phyloP scores from a whole-genome alignment of 495 filamentous ascomycete genomes.

The Annulohypoxylon nitens region DNA sequence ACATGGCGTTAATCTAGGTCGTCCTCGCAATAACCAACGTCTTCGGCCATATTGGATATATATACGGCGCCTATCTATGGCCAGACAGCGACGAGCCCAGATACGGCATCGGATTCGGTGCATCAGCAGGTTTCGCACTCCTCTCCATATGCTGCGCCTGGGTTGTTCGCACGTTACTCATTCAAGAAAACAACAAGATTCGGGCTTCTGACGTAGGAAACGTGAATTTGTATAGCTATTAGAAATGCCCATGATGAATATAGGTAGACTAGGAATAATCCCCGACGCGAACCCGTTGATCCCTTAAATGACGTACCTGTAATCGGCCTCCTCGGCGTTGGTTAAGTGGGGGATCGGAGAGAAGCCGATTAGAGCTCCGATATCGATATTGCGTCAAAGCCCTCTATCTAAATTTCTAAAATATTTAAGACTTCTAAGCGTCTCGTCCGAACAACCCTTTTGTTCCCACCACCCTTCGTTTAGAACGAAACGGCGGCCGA shows the following conservation, averaged over 20 bases:
- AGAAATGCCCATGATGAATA: neutral
- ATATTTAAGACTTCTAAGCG: constrained; percentile 1
- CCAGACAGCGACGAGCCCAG: constrained; percentile 59
- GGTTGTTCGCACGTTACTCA: constrained; percentile 36
- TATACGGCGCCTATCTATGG: constrained; percentile 64
- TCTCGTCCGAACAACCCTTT: constrained; percentile 17
- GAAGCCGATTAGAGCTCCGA: constrained; percentile 32
- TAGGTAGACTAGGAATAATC: neutral
- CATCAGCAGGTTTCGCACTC: constrained; percentile 44
- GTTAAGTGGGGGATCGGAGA: constrained; percentile 4
- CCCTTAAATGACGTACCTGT: neutral
- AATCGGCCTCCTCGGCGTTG: neutral
- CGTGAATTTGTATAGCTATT: constrained; percentile 41
- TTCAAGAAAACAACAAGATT: constrained; percentile 37
- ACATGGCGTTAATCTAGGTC: constrained; percentile 29
- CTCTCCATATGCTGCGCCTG: constrained; percentile 41
- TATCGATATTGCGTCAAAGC: constrained; percentile 15
- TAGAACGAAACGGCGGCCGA: neutral
- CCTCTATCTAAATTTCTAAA: neutral
- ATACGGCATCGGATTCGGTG: constrained; percentile 53
- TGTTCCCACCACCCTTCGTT: neutral
- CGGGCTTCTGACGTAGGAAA: constrained; percentile 10
- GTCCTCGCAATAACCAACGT: constrained; percentile 62
- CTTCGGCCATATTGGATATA: constrained; percentile 59
- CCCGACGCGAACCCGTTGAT: neutral